phyloP scores from a whole-genome alignment of 2,329 filamentous ascomycete genomes.

The Leptodontidium sp. region DNA sequence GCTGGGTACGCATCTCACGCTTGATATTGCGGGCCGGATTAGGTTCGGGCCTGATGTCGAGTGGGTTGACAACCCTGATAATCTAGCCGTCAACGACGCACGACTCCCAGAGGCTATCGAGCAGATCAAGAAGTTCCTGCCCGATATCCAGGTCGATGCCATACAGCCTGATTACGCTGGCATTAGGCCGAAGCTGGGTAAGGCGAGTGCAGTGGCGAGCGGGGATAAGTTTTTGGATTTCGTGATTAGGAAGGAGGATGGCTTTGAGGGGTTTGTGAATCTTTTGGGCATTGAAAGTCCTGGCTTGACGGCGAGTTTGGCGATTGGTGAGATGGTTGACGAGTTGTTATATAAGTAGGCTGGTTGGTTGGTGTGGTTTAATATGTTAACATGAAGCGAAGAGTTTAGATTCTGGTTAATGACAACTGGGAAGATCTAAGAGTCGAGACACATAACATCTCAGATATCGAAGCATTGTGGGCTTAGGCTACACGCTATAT shows the following conservation, averaged over 20 bases:
- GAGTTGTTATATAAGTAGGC: conserved; percentile 41
- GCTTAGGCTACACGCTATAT: too few species aligned
- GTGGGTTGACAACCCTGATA: conserved; percentile 78
- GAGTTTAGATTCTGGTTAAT: too few species aligned
- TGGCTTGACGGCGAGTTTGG: conserved; percentile 85
- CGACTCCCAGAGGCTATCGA: conserved; percentile 72
- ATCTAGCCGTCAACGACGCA: conserved; percentile 72
- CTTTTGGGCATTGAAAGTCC: conserved; percentile 93
- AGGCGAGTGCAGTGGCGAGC: conserved; percentile 63
- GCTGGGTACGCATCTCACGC: conserved; percentile 90
- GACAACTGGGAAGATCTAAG: too few species aligned
- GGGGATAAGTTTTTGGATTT: conserved; percentile 84
- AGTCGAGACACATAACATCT: too few species aligned
- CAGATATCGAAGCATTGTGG: too few species aligned
- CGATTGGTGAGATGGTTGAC: conserved; percentile 82
- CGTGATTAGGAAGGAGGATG: conserved; percentile 78
- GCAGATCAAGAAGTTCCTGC: conserved; percentile 83
- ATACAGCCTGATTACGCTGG: conserved; percentile 88
- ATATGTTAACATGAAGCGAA: not conserved
- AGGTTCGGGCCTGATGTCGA: conserved; percentile 96
- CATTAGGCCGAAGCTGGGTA: conserved; percentile 83
- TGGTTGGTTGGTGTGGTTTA: not conserved
- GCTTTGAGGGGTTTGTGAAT: conserved; percentile 85
- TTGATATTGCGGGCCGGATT: conserved; percentile 84
- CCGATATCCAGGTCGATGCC: conserved; percentile 69